phyloP scores from a whole-genome alignment of 129 eudicot genomes.

The Logfia minima region DNA sequence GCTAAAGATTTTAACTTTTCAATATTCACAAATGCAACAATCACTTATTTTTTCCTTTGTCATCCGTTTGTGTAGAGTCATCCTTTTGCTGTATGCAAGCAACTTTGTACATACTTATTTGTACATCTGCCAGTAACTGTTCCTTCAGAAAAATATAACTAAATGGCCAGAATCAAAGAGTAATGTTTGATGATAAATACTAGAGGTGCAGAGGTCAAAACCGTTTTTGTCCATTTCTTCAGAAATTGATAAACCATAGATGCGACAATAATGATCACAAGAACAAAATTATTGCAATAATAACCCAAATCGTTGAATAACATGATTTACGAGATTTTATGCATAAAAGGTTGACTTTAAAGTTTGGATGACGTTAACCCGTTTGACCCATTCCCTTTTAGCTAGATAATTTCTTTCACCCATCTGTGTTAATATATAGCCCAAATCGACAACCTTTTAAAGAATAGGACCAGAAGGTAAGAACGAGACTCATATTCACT shows the following conservation, averaged over 20 bases:
- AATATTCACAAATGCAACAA: neutral
- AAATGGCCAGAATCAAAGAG: neutral
- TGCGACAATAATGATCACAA: neutral
- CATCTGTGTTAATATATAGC: neutral
- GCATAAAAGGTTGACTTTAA: neutral
- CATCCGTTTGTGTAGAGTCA: neutral
- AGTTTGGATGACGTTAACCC: neutral
- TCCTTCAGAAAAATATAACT: neutral
- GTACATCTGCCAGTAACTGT: neutral
- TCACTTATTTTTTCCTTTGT: neutral
- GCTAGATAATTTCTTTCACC: neutral
- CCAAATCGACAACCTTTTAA: too few species aligned
- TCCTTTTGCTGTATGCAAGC: neutral
- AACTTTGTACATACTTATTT: neutral
- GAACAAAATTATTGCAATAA: neutral
- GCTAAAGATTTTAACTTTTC: neutral
- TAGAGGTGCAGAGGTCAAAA: neutral
- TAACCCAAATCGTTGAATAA: neutral
- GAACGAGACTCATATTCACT: too few species aligned
- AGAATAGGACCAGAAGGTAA: too few species aligned
- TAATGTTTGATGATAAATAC: neutral
- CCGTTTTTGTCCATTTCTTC: neutral
- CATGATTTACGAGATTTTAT: neutral
- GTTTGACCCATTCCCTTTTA: neutral
- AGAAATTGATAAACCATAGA: too few species aligned